Evolutionary conservation across 768 basidiomycete genomes (phyloP), one percentile per base, ranked within the genome.

Genomic region (Suillus discolor): DNA sequence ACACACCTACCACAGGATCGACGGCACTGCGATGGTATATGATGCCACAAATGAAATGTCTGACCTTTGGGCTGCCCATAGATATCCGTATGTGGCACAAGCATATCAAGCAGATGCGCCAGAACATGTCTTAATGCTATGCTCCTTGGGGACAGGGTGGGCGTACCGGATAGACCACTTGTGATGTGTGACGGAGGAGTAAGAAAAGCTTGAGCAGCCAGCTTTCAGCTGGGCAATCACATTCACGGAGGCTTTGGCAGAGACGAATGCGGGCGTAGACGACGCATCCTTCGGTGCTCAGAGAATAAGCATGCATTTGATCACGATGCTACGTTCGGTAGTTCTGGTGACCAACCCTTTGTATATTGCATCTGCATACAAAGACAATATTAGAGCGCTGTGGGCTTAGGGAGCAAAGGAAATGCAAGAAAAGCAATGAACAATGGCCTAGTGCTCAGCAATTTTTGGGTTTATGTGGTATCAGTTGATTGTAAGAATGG

Each of bases 161-260:
- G 97, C 78, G 94, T 93, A 92, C 86, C 88, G 64, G 94, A 96
- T 77, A 96, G 94, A 82, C 87, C 89, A 71, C 90, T 88, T 25
- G 91, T 97, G 60, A 89, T 92, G 6, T 23, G 91, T 97, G 60
- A 89, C 92, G 6, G 88, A 91, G 75, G 91, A 94, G 73, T 90
- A 93, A 79, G 94, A 94, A 55, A 89, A 65, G 89, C 90, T 72
- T 85, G 97, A 53, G 94, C n/a, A n/a, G n/a, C n/a, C 95, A 4
- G 85, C 90, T 67, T 94, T 25, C 47, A 96, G 78, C 85, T 97
- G 44, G 94, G 92, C 18, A 31, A 85, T 97, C 75, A 87, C 87
- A 75, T 97, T 96, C 79, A 89, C 96, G 84, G 96, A 97, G 82
- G 97, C 95, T 36, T 92, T 89, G n/a, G 95, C 95, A 36, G 97